These are phyloP conservation scores for Bertia moriformis DNA, from an alignment of 2,329 filamentous ascomycete genomes.

Conservation along the genomic window DNA sequence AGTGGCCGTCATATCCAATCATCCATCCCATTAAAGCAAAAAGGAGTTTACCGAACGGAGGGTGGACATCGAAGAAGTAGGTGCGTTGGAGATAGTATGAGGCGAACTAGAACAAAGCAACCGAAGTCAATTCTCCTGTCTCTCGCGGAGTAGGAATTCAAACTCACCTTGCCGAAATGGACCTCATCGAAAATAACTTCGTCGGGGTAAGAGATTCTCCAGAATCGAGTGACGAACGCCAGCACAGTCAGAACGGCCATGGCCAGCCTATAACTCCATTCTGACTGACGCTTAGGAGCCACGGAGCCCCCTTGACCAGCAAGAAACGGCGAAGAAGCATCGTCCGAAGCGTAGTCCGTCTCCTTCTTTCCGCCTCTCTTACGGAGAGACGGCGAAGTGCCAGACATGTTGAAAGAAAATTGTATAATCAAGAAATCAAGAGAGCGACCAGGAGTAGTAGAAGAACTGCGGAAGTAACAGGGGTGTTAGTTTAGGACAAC, in stretches of 20 bases:
- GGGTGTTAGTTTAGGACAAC: too few species aligned
- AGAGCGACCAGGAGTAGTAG: not conserved
- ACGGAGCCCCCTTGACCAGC: not conserved
- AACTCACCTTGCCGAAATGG: conserved; percentile 92
- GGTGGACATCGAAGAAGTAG: conserved; percentile 99
- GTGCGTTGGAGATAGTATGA: conserved; percentile 84
- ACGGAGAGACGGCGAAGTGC: not conserved
- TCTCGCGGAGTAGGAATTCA: conserved; percentile 2
- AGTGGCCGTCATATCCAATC: conserved; percentile 89
- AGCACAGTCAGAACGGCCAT: conserved; percentile 64
- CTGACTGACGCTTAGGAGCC: conserved; percentile 29
- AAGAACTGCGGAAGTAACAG: too few species aligned
- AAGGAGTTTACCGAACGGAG: conserved; percentile 92
- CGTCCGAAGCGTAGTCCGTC: not conserved
- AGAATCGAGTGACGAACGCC: conserved; percentile 86
- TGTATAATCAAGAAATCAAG: not conserved
- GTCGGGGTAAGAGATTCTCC: conserved; percentile 85
- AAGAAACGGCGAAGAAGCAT: not conserved
- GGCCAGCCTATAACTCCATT: conserved; percentile 74
- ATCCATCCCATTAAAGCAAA: conserved; percentile 96
- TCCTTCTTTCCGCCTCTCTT: conserved; percentile 1
- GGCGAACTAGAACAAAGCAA: conserved; percentile 39
- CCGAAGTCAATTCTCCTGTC: conserved; percentile 5
- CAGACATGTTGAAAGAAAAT: not conserved
- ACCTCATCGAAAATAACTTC: conserved; percentile 99